Conservation (phyloP, 352 stramenopile genomes). For the Globisporangium alternatum region DNA sequence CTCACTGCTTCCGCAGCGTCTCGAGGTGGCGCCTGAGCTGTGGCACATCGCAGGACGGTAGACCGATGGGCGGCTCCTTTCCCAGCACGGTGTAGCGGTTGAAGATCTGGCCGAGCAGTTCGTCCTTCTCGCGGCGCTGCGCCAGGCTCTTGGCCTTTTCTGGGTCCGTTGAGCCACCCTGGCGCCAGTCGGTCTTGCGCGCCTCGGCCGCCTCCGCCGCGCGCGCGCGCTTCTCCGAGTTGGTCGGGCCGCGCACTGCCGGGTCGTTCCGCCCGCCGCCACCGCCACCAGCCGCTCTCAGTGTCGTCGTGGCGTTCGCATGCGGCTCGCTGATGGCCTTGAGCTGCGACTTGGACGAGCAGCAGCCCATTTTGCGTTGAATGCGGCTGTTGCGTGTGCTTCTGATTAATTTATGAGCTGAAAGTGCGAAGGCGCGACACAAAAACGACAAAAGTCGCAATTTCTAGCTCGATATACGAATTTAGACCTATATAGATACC, state of each 20-base stretch:
- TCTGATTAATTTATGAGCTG: conserved; percentile 8
- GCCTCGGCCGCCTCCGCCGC: conserved; percentile 65
- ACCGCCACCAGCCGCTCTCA: conserved; percentile 17
- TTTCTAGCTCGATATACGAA: neutral
- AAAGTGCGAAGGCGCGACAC: neutral
- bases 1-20: conserved; percentile 33
- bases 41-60: conserved; percentile 74
- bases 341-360: conserved; percentile 56
- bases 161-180: conserved; percentile 57
- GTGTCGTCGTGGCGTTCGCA: conserved; percentile 7
- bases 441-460: neutral
- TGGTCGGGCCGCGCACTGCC: conserved; percentile 34
- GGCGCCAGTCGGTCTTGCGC: conserved; percentile 71
- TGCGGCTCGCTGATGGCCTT: conserved; percentile 30
- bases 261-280: neutral
- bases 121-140: conserved; percentile 78
- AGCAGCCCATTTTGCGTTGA: conserved; percentile 56
- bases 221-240: conserved; percentile 62
- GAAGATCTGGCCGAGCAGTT: conserved; percentile 79
- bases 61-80: conserved; percentile 74
- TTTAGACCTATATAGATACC: neutral
- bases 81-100: conserved; percentile 75
- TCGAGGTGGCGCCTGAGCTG: conserved; percentile 78
- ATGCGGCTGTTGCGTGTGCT: neutral
- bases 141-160: conserved; percentile 64